Conservation (phyloP, 2,329 filamentous ascomycete genomes). For the Gyromitra esculenta region DNA sequence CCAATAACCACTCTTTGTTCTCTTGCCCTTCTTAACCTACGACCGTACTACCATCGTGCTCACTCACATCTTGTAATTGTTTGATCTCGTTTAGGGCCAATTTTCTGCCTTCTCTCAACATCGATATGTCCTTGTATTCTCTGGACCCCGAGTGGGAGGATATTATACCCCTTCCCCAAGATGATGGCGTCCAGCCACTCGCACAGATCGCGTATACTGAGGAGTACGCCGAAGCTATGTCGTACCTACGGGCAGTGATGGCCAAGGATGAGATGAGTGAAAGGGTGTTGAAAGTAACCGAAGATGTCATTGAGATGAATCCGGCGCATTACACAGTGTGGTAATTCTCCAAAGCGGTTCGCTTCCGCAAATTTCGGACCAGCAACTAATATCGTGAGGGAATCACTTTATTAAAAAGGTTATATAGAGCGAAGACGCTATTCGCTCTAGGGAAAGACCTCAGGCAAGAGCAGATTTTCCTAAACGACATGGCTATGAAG, state of each 20-base stretch:
- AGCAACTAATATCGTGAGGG: slow-evolving; percentile 18
- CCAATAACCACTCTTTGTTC: slow-evolving; percentile 15
- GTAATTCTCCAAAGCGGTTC: slow-evolving; percentile 62
- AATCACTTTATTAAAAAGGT: slow-evolving; percentile 62
- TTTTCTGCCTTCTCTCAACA: not conserved
- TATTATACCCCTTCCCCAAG: slow-evolving; percentile 80
- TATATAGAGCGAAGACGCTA: slow-evolving; percentile 86
- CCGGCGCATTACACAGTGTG: slow-evolving; percentile 98
- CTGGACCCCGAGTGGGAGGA: slow-evolving; percentile 81
- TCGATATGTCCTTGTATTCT: slow-evolving; percentile 44
- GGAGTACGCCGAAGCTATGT: slow-evolving; percentile 90
- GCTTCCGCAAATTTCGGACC: not conserved
- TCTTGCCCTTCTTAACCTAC: slow-evolving; percentile 1
- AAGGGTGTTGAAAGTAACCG: slow-evolving; percentile 81
- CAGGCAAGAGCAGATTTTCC: slow-evolving; percentile 78
- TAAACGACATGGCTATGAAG: slow-evolving; percentile 81
- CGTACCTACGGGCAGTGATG: slow-evolving; percentile 95
- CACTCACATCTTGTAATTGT: not conserved
- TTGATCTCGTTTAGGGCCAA: not conserved
- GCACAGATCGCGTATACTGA: slow-evolving; percentile 92
- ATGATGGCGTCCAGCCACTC: slow-evolving; percentile 83
- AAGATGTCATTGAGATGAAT: slow-evolving; percentile 90
- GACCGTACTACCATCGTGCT: not conserved
- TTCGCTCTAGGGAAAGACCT: slow-evolving; percentile 66
- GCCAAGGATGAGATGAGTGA: slow-evolving; percentile 82